Evolutionary conservation across 768 basidiomycete species (phyloP).

Genomic region (Daedalea quercina): DNA sequence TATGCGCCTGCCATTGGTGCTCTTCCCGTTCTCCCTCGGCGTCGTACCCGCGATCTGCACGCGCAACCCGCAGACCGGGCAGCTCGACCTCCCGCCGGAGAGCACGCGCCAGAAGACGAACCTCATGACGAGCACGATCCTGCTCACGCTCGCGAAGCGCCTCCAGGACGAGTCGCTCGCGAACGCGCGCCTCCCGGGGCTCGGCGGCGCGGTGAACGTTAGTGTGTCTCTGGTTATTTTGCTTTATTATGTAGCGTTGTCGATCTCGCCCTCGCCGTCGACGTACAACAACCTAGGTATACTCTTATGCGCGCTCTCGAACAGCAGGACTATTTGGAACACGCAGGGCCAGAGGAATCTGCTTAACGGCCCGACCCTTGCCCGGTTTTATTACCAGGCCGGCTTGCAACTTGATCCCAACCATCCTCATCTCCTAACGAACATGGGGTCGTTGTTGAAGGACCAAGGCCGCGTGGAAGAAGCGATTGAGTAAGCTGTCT

Average conservation of each 20-base stretch:
- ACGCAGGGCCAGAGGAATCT: constrained; percentile 13
- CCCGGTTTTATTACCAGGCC: constrained; percentile 36
- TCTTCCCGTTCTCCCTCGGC: constrained; percentile 31
- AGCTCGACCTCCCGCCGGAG: constrained; percentile 13
- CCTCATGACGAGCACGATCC: constrained; percentile 31
- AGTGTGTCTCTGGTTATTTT: constrained; percentile 34
- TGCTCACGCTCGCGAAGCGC: constrained; percentile 40
- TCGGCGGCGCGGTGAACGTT: constrained; percentile 23
- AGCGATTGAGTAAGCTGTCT: constrained; percentile 33
- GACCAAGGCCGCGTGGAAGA: constrained; percentile 36
- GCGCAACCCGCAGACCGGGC: constrained; percentile 4
- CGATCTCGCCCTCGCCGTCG: constrained; percentile 37
- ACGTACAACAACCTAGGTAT: constrained; percentile 47
- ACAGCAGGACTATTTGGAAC: constrained; percentile 10
- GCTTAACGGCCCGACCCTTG: constrained; percentile 29
- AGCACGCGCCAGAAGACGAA: constrained; percentile 20
- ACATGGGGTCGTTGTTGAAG: constrained; percentile 43
- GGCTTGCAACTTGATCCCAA: constrained; percentile 37
- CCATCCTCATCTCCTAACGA: constrained; percentile 45
- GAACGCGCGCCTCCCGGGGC: constrained; percentile 18
- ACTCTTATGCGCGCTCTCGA: constrained; percentile 32
- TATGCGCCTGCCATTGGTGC: constrained; percentile 24
- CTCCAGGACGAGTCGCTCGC: constrained; percentile 31
- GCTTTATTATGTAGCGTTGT: constrained; percentile 41
- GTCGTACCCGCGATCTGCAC: constrained; percentile 27